phyloP scores from a whole-genome alignment of 2,329 filamentous ascomycete species.

The Macroventuria anomochaeta region DNA sequence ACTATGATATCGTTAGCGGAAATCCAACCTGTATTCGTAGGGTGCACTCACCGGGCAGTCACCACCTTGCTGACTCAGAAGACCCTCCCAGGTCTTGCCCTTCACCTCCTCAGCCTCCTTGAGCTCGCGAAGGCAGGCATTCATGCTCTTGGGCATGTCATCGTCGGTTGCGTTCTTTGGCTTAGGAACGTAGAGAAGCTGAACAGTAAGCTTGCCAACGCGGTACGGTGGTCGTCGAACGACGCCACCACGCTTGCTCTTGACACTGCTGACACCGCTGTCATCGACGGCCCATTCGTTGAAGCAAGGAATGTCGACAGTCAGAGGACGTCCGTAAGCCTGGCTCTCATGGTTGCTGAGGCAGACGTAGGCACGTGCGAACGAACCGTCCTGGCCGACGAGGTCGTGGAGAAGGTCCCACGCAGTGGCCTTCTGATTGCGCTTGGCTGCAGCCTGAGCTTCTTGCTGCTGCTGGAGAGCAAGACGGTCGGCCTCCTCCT shows the following conservation, averaged over 20 bases:
- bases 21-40: background rate
- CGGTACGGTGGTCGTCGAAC: constrained; percentile 90
- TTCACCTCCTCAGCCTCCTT: constrained; percentile 85
- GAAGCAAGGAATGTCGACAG: constrained; percentile 91
- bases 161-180: constrained; percentile 87
- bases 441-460: constrained; percentile 57
- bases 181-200: constrained; percentile 92
- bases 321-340: constrained; percentile 87
- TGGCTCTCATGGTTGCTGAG: constrained; percentile 89
- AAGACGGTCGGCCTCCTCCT: constrained; percentile 79
- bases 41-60: constrained; percentile 89
- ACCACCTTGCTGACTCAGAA: constrained; percentile 93
- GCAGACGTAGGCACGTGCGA: constrained; percentile 91
- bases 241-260: constrained; percentile 83
- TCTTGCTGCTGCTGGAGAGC: constrained; percentile 55
- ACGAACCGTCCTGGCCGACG: constrained; percentile 90
- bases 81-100: constrained; percentile 81
- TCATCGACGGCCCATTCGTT: constrained; percentile 98
- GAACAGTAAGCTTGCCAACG: constrained; percentile 90
- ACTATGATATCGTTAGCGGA: constrained; percentile 61
- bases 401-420: constrained; percentile 89
- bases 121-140: constrained; percentile 90
- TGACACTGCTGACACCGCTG: constrained; percentile 79
- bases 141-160: constrained; percentile 99
- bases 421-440: constrained; percentile 68